These are phyloP conservation scores for Xylariaceae sp. DNA, from an alignment of 2,329 filamentous ascomycete genomes.

Conservation along the genomic window DNA sequence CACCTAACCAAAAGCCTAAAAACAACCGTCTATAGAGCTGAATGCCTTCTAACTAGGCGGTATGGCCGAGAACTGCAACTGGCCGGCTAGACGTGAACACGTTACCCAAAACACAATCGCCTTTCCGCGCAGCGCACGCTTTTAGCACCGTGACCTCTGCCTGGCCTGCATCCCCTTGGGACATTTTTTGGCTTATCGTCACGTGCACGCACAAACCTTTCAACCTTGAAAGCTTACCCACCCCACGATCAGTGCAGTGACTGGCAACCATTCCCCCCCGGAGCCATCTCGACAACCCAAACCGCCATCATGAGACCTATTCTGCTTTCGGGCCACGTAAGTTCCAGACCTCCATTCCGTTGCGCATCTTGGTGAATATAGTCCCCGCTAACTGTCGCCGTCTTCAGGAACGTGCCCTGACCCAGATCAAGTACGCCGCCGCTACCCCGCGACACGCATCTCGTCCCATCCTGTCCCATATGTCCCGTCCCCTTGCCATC, in stretches of 20 bases:
- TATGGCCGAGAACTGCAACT: no score
- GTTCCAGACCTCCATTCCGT: constrained; percentile 7
- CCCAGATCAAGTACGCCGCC: constrained; percentile 72
- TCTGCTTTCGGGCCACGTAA: constrained; percentile 84
- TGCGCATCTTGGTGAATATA: background rate
- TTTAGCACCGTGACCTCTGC: background rate
- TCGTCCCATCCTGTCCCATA: no score
- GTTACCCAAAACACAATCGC: background rate
- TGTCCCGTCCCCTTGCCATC: no score
- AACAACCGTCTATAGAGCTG: no score
- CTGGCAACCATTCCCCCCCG: constrained; percentile 16
- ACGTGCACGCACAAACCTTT: constrained; percentile 27
- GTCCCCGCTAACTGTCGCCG: constrained; percentile 18
- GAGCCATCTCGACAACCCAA: constrained; percentile 17
- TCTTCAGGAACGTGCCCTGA: constrained; percentile 76
- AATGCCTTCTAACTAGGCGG: no score
- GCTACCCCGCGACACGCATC: constrained; percentile 16
- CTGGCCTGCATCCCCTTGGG: background rate
- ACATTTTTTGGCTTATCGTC: constrained; percentile 19
- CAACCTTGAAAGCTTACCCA: constrained; percentile 24
- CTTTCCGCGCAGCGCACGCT: background rate
- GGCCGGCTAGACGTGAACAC: no score
- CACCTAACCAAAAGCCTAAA: no score
- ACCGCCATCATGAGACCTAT: constrained; percentile 84
- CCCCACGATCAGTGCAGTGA: constrained; percentile 19